Evolutionary conservation across 345 rosid species (phyloP).

Genomic region (Boechera retrofracta): DNA sequence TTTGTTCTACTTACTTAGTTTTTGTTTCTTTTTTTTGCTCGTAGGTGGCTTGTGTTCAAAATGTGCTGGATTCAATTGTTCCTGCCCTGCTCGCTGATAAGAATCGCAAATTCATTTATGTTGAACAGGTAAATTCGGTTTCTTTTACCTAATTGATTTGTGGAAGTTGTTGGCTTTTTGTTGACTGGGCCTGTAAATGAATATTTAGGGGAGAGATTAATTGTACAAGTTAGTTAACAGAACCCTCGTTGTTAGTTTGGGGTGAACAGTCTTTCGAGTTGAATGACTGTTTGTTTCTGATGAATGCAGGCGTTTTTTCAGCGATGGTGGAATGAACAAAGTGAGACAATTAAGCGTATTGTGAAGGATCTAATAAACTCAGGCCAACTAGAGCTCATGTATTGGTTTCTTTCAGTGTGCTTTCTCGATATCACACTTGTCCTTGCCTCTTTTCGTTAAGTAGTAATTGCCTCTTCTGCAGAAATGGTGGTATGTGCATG

Average conservation of each 20-base stretch:
- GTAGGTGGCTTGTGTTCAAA: constrained; percentile 94
- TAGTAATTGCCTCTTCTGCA: constrained; percentile 39
- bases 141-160: constrained; percentile 27
- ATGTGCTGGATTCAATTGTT: constrained; percentile 88
- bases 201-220: not conserved
- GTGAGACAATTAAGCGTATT: constrained; percentile 58
- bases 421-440: constrained; percentile 4
- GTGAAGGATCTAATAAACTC: constrained; percentile 68
- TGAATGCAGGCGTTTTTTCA: constrained; percentile 88
- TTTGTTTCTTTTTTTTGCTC: not conserved
- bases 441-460: not conserved
- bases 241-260: not conserved
- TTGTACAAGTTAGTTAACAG: not conserved
- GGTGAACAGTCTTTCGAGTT: constrained; percentile 9
- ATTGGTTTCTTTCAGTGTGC: constrained; percentile 35
- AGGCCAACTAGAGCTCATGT: constrained; percentile 96
- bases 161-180: constrained; percentile 17
- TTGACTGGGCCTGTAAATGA: not conserved
- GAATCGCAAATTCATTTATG: constrained; percentile 87
- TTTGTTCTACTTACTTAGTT: constrained; percentile 17
- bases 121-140: constrained; percentile 62
- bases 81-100: constrained; percentile 88
- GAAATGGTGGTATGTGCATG: constrained; percentile 99
- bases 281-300: constrained; percentile 24
- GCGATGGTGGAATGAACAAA: constrained; percentile 96